These are phyloP conservation scores for Abortiporus biennis DNA, from an alignment of 1,284 basidiomycete genomes.

Conservation along the genomic window DNA sequence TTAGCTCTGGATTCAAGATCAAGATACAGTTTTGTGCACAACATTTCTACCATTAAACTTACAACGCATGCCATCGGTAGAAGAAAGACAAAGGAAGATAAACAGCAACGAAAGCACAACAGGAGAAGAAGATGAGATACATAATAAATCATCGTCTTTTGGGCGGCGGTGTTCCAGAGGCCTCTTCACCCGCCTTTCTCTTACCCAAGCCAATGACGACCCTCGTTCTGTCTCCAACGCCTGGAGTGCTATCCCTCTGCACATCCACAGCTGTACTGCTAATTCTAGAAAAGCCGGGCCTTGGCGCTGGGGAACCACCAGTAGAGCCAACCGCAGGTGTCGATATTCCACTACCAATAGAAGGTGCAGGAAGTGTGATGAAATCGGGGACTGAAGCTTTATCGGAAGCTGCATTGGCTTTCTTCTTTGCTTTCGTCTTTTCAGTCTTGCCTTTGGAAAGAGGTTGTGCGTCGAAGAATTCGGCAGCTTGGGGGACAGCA, in stretches of 20 bases:
- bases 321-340: conserved; percentile 31
- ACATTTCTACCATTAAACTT: too few relatives aligned
- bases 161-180: conserved; percentile 36
- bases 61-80: too few relatives aligned
- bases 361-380: conserved; percentile 61
- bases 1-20: too few relatives aligned
- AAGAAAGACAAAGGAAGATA: too few relatives aligned
- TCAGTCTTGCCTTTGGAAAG: conserved; percentile 71
- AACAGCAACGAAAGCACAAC: too few relatives aligned
- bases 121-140: too few relatives aligned
- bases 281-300: conserved; percentile 74
- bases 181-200: conserved; percentile 68
- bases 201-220: conserved; percentile 76
- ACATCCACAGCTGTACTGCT: conserved; percentile 42
- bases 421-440: conserved; percentile 74
- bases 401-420: conserved; percentile 31
- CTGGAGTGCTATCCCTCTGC: conserved; percentile 41
- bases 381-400: conserved; percentile 52
- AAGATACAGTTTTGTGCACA: too few relatives aligned
- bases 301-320: conserved; percentile 59
- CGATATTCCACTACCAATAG: conserved; percentile 26
- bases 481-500: conserved; percentile 73
- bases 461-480: conserved; percentile 73
- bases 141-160: conserved; percentile 31
- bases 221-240: conserved; percentile 57